Evolutionary conservation across 768 basidiomycete species (phyloP), one percentile per base, ranked within the genome.

Genomic region (Russula sp.): DNA sequence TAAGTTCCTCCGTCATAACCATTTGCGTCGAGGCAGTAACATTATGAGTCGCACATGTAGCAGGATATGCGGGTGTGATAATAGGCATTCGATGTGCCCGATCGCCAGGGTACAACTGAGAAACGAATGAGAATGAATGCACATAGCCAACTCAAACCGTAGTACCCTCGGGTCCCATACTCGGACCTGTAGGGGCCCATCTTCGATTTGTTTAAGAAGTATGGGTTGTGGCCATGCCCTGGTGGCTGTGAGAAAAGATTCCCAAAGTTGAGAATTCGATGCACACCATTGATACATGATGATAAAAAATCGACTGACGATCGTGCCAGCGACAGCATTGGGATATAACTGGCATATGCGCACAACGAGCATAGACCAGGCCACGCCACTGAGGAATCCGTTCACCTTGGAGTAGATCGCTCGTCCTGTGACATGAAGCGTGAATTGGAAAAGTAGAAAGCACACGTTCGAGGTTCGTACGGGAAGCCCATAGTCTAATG

Each of bases 171-270:
- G 97, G 75, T 99, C 98, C 97, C 97, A 99, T 2, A 98, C 94
- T 70, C 93, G 84, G 66, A 97, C 91, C 71, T 91, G 90, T 54
- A 94, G 72, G 2, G 93, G 93, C 1, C 95, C 95, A 67, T 94
- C 93, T 74, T 98, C 95, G 50, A 99, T 98, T 74, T 92, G 92
- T 75, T 95, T 95, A 64, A 99, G 76, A 52, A 98, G 80, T 20
- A 98, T 94, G 34, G 97, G 97, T 72, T 96, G 92, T 20, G 97
- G 97, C 97, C 97, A 99, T 63, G 87, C 82, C 95, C 95, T 97
- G 67, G 13, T 14, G n/a, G 55, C 64, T 44, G 42, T 27, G 65
- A 31, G 63, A n/a, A 22, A 52, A 40, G 57, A 35, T 8, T 11
- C 9, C 14, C 7, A 53, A 53, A 31, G 13, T 22, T 40, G 32